Base-by-base conservation (phyloP, 495 filamentous ascomycete species). In the Penicillium chermesinum region DNA sequence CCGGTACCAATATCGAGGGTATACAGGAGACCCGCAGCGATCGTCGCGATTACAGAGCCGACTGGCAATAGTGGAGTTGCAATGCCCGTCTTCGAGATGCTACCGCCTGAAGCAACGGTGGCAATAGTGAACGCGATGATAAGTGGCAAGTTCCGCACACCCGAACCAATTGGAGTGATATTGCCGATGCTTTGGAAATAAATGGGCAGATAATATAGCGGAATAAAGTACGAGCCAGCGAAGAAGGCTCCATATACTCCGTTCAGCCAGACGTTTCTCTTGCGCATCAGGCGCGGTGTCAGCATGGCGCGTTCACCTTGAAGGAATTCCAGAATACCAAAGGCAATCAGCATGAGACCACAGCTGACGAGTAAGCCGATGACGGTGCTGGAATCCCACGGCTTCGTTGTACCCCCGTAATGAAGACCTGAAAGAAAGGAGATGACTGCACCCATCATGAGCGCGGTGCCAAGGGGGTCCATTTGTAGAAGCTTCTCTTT, bases 371-470 rank as follows among this genome's bases (percentile, higher is more conserved):
- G 58, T 1, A 66, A 35, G 9, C 70, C 78, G 30, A 81, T 69
- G 14, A 80, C 67, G 7, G 14, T 16, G 12, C 3, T 7, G 41
- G 14, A 13, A 32, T 8, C 6, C 41, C 41, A 43, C 3, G 41
- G 25, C 16, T 16, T 22, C 16, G 41, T 16, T 7, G 32, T 33
- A 10, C 41, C 41, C 13, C 41, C 41, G 70, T 74, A 87, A 60
- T 87, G 78, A 15, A 87, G 69, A 18, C 81, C 83, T 25, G 87
- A 70, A 19, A 87, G 58, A 25, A 83, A 60, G 55, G 70, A 80
- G 27, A 82, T 58, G 14, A 84, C 63, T 5, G 65, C 65, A 2
- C 74, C 73, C 7, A 87, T 64, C 25, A 84, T 60, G 32, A 85
- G 60, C 0, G 66, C 49, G 1, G 70, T 71, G 10, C 83, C 85